These are phyloP conservation scores for Leccinellum rugosiceps DNA, from an alignment of 768 basidiomycete genomes.

Conservation along the genomic window DNA sequence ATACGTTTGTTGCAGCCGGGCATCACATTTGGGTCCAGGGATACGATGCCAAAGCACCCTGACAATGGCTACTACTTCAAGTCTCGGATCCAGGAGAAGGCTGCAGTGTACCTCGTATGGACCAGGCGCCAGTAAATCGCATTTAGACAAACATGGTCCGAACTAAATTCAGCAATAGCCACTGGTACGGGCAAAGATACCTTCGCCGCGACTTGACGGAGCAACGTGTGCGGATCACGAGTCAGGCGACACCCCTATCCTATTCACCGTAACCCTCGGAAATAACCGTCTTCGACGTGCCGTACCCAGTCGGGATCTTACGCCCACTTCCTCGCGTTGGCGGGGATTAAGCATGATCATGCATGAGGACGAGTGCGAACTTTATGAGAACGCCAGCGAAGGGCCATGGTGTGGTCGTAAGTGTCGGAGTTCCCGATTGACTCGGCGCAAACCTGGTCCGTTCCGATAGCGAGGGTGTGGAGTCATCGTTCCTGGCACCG, in stretches of 20 bases:
- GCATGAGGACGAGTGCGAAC: neutral
- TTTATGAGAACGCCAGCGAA: neutral
- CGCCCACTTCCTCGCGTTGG: conserved; percentile 28
- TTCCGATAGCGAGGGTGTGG: neutral
- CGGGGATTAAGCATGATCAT: neutral
- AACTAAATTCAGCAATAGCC: neutral
- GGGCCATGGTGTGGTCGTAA: neutral
- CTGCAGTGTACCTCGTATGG: conserved; percentile 44
- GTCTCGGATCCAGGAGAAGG: conserved; percentile 51
- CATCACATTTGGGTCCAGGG: neutral
- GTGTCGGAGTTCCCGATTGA: neutral
- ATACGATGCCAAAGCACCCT: neutral
- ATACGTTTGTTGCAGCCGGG: too few species aligned
- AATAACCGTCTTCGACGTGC: conserved; percentile 1
- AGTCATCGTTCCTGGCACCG: neutral
- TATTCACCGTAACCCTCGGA: conserved; percentile 38
- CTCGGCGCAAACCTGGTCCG: neutral
- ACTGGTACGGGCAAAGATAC: neutral
- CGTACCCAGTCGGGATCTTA: conserved; percentile 50
- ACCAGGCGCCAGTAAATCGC: neutral
- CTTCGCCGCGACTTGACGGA: conserved; percentile 33
- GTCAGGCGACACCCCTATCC: neutral
- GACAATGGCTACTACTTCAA: too few species aligned
- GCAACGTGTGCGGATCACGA: conserved; percentile 38
- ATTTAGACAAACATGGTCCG: neutral